Evolutionary conservation across 768 basidiomycete species (phyloP).

Genomic region (Leccinum imitatum): DNA sequence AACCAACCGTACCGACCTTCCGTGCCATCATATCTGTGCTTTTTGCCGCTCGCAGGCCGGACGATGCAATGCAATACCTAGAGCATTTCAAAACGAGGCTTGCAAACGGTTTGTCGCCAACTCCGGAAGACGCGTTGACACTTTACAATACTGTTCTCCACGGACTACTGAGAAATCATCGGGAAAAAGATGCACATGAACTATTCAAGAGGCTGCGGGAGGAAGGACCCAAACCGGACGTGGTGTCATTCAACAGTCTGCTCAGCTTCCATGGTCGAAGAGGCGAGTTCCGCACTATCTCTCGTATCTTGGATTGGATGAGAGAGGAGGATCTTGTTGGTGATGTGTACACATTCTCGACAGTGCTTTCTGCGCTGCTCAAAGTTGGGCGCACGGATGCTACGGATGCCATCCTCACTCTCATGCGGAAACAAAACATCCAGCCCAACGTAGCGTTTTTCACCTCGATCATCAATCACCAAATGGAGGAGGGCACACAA

Average conservation of each 20-base stretch:
- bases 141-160: conserved; percentile 78
- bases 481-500: conserved; percentile 56
- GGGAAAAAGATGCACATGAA: conserved; percentile 39
- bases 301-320: conserved; percentile 58
- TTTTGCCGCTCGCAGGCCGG: conserved; percentile 49
- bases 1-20: conserved; percentile 64
- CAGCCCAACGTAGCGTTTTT: conserved; percentile 74
- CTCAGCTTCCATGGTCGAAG: conserved; percentile 64
- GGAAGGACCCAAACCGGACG: conserved; percentile 62
- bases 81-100: conserved; percentile 42
- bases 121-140: conserved; percentile 35
- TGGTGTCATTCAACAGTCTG: conserved; percentile 80
- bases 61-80: conserved; percentile 55
- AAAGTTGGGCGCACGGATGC: conserved; percentile 68
- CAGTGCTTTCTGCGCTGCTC: conserved; percentile 75
- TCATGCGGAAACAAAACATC: conserved; percentile 78
- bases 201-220: conserved; percentile 46
- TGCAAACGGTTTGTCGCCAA: conserved; percentile 18
- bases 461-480: conserved; percentile 75
- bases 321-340: conserved; percentile 53
- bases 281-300: conserved; percentile 62
- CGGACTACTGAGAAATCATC: conserved; percentile 53
- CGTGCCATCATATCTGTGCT: conserved; percentile 66
- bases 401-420: conserved; percentile 55
- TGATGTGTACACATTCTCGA: conserved; percentile 86